Evolutionary conservation across 306 rosid genomes (phyloP), one percentile per base, ranked within the genome.

Genomic region (Carpinus fangiana): DNA sequence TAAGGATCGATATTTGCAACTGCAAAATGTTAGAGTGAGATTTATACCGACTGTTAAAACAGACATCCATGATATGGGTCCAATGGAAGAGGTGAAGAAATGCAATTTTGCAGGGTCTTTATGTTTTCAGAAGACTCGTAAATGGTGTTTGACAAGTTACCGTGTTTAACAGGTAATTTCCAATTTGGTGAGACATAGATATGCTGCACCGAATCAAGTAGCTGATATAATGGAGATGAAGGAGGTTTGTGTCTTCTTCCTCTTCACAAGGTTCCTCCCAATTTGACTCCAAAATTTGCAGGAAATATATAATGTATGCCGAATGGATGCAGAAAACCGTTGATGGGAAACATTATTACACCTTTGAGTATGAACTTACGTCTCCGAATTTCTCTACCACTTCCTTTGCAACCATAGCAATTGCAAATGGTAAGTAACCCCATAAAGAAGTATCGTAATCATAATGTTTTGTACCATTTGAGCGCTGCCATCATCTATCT

Each of bases 1-100:
- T 82, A 93, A 93, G 83, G 99, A 93, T 78, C 73, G 90, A 85
- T 82, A 74, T 76, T 69, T 93, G 79, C 99, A 93, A 71, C 81
- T 96, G 73, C 98, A 93, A 45, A 93, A 89, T 81, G 98, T 96
- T 47, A 93, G 98, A 83, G 99, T 96, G 78, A 89, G 90, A 87
- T 96, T 96, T 56, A 74, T 93, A 88, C 99, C 99, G 51, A 90
- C 97, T 26, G 89, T 80, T 57, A 96, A 93, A 82, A 89, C 82
- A 73, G 99, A 96, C 77, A 81, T 96, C 84, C 84, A 90, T 84
- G 98, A 93, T 66, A 77, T 90, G 87, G 99, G 99, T 84, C 90
- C 97, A 77, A 59, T 93, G 78, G 94, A 96, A 83, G 94, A 93
- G 98, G 98, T 91, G 78, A 78, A 66, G 16, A 56, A 76, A 54